These are phyloP conservation scores for Didymella pomorum DNA, from an alignment of 2,329 filamentous ascomycete genomes.

Conservation along the genomic window DNA sequence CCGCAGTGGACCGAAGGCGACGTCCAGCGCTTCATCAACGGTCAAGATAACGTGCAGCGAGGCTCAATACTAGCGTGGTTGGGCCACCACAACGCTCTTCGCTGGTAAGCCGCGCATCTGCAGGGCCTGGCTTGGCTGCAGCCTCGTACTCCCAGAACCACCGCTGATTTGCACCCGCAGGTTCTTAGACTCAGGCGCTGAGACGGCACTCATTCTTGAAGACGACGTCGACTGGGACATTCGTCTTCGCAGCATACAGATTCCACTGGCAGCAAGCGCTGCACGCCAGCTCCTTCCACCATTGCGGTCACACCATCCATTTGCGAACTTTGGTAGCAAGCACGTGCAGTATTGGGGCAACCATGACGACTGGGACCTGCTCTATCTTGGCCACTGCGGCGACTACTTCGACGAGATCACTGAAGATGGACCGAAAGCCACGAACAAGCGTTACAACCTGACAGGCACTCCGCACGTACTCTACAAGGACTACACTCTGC, in stretches of 20 bases:
- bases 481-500: constrained; percentile 51
- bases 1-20: constrained; percentile 54
- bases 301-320: constrained; percentile 23
- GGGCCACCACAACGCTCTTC: constrained; percentile 54
- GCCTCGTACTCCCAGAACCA: constrained; percentile 4
- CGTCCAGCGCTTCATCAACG: constrained; percentile 49
- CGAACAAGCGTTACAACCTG: constrained; percentile 40
- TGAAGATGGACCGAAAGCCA: constrained; percentile 35
- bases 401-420: constrained; percentile 52
- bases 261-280: constrained; percentile 53
- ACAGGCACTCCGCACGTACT: constrained; percentile 45
- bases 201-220: constrained; percentile 55
- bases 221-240: constrained; percentile 59
- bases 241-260: constrained; percentile 53
- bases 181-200: constrained; percentile 54
- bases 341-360: constrained; percentile 53
- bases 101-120: constrained; percentile 41
- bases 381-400: constrained; percentile 57
- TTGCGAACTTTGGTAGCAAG: constrained; percentile 30
- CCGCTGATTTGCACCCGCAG: constrained; percentile 35
- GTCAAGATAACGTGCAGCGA: constrained; percentile 45
- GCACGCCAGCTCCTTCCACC: constrained; percentile 50
- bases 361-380: constrained; percentile 52
- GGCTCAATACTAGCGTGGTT: constrained; percentile 56
- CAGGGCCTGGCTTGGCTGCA: constrained; percentile 19